phyloP scores from a whole-genome alignment of 805 yeast species.

The Hanseniaspora nectarophila region DNA sequence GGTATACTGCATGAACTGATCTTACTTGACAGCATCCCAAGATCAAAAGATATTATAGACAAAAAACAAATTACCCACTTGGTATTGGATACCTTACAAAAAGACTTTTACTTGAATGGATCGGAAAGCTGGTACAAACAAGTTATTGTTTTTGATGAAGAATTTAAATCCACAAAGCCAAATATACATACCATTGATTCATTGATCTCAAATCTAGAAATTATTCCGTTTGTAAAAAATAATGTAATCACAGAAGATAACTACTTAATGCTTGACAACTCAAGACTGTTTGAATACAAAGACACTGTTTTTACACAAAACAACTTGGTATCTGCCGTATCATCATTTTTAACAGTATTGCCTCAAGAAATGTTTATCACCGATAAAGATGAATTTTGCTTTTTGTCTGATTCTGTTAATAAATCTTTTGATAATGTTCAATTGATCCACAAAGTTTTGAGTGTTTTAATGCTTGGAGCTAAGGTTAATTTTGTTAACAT shows the following conservation, averaged over 20 bases:
- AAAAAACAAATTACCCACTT: conserved; percentile 25
- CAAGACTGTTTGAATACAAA: conserved; percentile 25
- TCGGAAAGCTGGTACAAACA: conserved; percentile 25
- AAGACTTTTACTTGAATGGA: conserved; percentile 16
- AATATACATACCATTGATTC: conserved; percentile 17
- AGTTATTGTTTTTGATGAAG: conserved; percentile 26
- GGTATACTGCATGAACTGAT: conserved; percentile 5
- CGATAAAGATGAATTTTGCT: conserved; percentile 24
- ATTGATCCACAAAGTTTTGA: conserved; percentile 33
- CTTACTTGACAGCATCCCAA: conserved; percentile 23
- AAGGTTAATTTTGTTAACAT: conserved; percentile 19
- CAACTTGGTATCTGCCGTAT: conserved; percentile 42
- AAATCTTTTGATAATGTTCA: conserved; percentile 21
- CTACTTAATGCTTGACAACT: conserved; percentile 27
- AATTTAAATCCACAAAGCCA: conserved; percentile 6
- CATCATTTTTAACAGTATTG: conserved; percentile 34
- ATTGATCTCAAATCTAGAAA: conserved; percentile 20
- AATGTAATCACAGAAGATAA: conserved; percentile 17
- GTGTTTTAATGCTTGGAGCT: conserved; percentile 29
- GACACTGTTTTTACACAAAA: conserved; percentile 37
- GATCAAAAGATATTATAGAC: conserved; percentile 19
- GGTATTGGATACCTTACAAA: conserved; percentile 25
- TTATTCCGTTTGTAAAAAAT: background rate
- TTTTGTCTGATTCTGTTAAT: conserved; percentile 22
- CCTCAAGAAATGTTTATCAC: conserved; percentile 31